These are phyloP conservation scores for Anisodus acutangulus DNA, from an alignment of 257 asterid genomes.

Conservation along the genomic window DNA sequence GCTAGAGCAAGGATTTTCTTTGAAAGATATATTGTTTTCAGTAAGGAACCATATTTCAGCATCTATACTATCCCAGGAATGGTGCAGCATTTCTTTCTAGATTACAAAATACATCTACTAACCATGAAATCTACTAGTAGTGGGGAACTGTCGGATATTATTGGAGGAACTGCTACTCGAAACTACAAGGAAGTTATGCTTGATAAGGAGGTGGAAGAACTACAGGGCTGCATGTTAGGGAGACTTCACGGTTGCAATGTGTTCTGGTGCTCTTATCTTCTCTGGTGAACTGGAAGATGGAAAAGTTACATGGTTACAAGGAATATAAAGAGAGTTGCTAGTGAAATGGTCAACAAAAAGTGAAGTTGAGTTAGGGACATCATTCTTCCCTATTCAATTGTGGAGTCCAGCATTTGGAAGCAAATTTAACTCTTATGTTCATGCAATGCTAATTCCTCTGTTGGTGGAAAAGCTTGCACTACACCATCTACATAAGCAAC, in stretches of 20 bases:
- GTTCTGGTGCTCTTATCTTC: no score
- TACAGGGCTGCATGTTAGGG: background rate
- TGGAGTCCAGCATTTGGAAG: no score
- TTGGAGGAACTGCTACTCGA: no score
- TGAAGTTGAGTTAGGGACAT: background rate
- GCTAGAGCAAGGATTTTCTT: background rate
- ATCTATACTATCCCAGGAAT: background rate
- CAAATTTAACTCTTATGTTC: no score
- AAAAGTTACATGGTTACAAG: no score
- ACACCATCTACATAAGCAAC: background rate
- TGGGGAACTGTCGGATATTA: no score
- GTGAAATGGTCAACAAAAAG: no score
- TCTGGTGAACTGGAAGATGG: no score
- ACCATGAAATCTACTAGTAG: background rate
- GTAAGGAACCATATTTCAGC: background rate
- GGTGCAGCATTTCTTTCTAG: background rate
- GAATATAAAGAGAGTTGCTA: no score
- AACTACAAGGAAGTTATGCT: no score
- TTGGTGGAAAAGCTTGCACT: background rate
- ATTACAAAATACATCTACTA: background rate
- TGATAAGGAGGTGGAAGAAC: background rate
- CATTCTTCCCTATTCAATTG: background rate
- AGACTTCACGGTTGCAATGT: background rate
- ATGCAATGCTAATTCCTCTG: background rate
- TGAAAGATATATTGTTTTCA: background rate